Evolutionary conservation across 345 rosid genomes (phyloP).

Genomic region (Streptanthus diversifolius): DNA sequence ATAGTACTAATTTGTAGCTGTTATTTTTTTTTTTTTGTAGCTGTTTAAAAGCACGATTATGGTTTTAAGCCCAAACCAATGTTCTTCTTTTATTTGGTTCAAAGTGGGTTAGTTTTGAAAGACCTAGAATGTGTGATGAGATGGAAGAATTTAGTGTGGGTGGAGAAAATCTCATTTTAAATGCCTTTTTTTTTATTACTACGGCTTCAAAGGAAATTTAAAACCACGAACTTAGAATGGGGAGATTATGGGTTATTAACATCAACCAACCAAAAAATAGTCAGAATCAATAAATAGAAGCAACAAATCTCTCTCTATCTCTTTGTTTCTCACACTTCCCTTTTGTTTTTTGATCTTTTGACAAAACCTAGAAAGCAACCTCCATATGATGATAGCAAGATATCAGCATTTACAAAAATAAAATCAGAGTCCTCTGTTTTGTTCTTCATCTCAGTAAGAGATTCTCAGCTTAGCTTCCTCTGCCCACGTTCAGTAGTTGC

Average conservation of each 20-base stretch:
- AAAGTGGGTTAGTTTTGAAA: not conserved
- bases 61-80: not conserved
- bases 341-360: not conserved
- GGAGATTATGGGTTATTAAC: not conserved
- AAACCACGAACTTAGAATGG: constrained; percentile 29
- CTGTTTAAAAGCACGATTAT: not conserved
- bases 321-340: not conserved
- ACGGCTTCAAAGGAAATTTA: not conserved
- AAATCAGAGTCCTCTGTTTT: constrained; percentile 4
- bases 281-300: constrained; percentile 15
- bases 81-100: not conserved
- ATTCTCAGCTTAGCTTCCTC: constrained; percentile 4
- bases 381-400: not conserved
- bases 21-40: no score
- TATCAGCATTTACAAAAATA: not conserved
- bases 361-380: not conserved
- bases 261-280: constrained; percentile 35
- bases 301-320: constrained; percentile 14
- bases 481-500: not conserved
- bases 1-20: not conserved
- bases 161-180: not conserved
- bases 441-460: not conserved
- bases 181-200: not conserved
- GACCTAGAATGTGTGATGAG: not conserved
- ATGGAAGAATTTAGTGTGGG: not conserved